Percentiles rank a stretch among this genome's conserved stretches.
Evolutionary conservation across 2,329 filamentous ascomycete species (phyloP).

Genomic region (Thelonectria olida): DNA sequence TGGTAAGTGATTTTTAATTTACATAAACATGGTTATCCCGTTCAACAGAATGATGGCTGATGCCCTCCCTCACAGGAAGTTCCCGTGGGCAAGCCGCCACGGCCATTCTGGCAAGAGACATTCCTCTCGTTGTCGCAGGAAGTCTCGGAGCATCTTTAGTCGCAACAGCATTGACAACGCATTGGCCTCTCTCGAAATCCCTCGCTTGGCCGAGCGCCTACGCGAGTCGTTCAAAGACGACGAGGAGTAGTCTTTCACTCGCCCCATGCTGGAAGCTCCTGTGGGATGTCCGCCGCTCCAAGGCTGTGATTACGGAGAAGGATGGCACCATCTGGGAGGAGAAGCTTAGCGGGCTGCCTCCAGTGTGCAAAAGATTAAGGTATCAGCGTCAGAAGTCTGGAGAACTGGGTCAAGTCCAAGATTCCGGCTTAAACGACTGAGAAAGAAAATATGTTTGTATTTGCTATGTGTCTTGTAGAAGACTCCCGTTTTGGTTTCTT

Average conservation of each 20-base stretch:
- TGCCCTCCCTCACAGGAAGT: constrained; percentile 76
- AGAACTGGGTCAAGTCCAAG: constrained; percentile 81
- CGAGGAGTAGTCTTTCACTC: background rate
- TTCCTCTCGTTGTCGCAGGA: constrained; percentile 81
- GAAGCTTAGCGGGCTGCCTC: constrained; percentile 81
- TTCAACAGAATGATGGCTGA: no score
- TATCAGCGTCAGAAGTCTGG: constrained; percentile 78
- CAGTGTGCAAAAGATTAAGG: constrained; percentile 89
- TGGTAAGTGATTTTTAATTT: no score
- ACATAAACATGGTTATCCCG: no score
- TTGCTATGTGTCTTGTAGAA: no score
- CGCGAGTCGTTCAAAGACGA: constrained; percentile 64
- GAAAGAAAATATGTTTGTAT: no score
- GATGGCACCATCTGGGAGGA: constrained; percentile 75
- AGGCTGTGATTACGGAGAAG: constrained; percentile 76
- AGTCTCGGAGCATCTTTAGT: constrained; percentile 87
- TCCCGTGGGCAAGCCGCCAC: constrained; percentile 88
- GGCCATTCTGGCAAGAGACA: constrained; percentile 84
- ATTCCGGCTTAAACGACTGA: constrained; percentile 49
- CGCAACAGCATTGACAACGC: constrained; percentile 84
- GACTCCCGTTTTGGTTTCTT: no score
- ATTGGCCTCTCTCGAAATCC: constrained; percentile 75
- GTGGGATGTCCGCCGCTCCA: constrained; percentile 80
- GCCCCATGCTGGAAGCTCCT: constrained; percentile 80
- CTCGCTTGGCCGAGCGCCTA: constrained; percentile 70